phyloP scores from a whole-genome alignment of 202 grass and related monocot genomes.

The Carex sylvatica region DNA sequence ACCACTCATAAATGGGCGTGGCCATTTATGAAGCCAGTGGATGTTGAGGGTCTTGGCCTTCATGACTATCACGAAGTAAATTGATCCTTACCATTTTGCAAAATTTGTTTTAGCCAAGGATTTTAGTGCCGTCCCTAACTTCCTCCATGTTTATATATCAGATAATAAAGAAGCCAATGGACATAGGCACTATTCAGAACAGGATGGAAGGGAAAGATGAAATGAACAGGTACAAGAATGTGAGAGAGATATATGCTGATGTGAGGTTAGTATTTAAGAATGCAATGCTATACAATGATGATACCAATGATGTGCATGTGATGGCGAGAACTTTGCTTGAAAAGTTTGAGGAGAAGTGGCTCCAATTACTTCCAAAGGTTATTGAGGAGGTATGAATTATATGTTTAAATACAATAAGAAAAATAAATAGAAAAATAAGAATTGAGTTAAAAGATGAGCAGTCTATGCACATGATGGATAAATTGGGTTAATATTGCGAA shows the following conservation, averaged over 20 bases:
- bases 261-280: constrained; percentile 90
- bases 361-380: constrained; percentile 78
- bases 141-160: constrained; percentile 37
- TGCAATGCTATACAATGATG: constrained; percentile 90
- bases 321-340: constrained; percentile 84
- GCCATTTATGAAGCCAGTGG: constrained; percentile 81
- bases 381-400: constrained; percentile 59
- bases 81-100: background rate
- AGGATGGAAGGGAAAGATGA: constrained; percentile 88
- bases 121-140: background rate
- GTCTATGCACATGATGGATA: background rate
- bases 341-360: constrained; percentile 93
- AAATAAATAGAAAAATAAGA: background rate
- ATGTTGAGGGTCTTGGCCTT: constrained; percentile 55
- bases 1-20: constrained; percentile 51
- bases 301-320: constrained; percentile 51
- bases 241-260: constrained; percentile 84
- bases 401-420: background rate
- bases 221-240: constrained; percentile 53
- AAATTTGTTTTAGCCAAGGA: background rate
- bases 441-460: constrained; percentile 9
- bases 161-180: constrained; percentile 94
- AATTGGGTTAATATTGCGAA: constrained; percentile 22
- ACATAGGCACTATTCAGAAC: constrained; percentile 70
- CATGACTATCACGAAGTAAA: constrained; percentile 82